Evolutionary conservation across 2,329 filamentous ascomycete genomes (phyloP), one percentile per base, ranked within the genome.

Genomic region (Samsoniella hepiali): DNA sequence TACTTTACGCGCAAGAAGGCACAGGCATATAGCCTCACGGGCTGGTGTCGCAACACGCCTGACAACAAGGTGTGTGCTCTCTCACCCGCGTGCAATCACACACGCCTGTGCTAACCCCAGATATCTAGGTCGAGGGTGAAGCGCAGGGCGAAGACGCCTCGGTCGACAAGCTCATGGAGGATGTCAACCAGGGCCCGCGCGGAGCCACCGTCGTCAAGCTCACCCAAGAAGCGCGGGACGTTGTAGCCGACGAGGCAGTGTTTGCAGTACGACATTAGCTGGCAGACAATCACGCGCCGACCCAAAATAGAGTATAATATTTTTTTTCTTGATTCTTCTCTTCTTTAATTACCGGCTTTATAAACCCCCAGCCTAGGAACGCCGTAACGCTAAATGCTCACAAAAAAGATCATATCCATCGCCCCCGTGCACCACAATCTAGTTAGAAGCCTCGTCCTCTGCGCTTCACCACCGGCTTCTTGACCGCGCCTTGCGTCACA

Each of bases 121-220:
- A n/a, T 7, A 9, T 22, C 57, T 53, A 97, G 91, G 93, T 98
- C 54, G 87, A 91, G 72, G 94, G 94, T 32, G 93, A 97, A 77
- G 93, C 89, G 5, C 94, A 98, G 73, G 93, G 92, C 36, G 81
- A 84, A 2, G 81, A 87, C 1, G 82, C 86, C 0, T 76, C 82
- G 2, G 74, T 98, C 32, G 76, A 86, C 59, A 84, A 86, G 62
- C 89, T 97, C 67, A 77, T 96, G 42, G 85, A 89, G 68, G 87
- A 91, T 66, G 78, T 97, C 54, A 84, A 92, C 70, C 83, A 86
- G 59, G 94, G 94, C 0, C 93, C 93, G 0, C 78, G 81, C 1
- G 81, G 85, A 62, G 88, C 93, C 1, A 84, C 84, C 31, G 94
- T 98, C 0, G 86, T 87, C 44, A 88, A 88, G 69, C 78, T 97